Conservation (phyloP, 2,329 filamentous ascomycete species). For the Cladophialophora bantiana region DNA sequence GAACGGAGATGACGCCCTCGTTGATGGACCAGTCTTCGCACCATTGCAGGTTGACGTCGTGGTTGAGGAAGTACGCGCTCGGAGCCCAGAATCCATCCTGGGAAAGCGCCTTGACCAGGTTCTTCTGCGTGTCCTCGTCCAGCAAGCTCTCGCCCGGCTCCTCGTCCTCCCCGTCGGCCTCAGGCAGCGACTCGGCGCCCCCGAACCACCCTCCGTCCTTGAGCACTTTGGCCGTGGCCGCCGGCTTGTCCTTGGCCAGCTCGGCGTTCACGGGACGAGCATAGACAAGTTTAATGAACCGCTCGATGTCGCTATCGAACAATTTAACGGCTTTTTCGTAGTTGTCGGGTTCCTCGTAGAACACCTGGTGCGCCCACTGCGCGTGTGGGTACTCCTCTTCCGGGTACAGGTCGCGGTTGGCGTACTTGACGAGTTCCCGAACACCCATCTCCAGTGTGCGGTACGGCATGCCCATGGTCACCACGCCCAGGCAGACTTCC, state of each 20-base stretch:
- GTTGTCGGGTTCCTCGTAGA: slow-evolving; percentile 24
- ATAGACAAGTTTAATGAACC: slow-evolving; percentile 20
- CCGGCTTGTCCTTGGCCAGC: slow-evolving; percentile 16
- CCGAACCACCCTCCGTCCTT: slow-evolving; percentile 42
- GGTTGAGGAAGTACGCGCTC: slow-evolving; percentile 54
- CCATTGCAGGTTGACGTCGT: slow-evolving; percentile 52
- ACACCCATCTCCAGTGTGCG: slow-evolving; percentile 52
- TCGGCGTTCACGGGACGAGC: not conserved
- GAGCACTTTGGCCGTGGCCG: slow-evolving; percentile 19
- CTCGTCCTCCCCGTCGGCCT: slow-evolving; percentile 2
- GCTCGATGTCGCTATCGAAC: slow-evolving; percentile 25
- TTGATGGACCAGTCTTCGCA: slow-evolving; percentile 50
- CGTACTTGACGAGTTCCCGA: slow-evolving; percentile 44
- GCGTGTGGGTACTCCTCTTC: slow-evolving; percentile 47
- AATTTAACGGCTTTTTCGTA: slow-evolving; percentile 21
- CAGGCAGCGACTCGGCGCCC: not conserved
- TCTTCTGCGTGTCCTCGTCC: slow-evolving; percentile 17
- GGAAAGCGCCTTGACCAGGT: slow-evolving; percentile 43
- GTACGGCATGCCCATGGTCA: slow-evolving; percentile 51
- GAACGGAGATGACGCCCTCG: slow-evolving; percentile 31
- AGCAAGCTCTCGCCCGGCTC: slow-evolving; percentile 20
- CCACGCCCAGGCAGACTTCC: slow-evolving; percentile 28
- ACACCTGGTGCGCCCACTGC: slow-evolving; percentile 31
- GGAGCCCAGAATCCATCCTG: slow-evolving; percentile 51
- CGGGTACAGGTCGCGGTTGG: slow-evolving; percentile 57